A percentile compares a stretch with the other conserved stretches of the same genome.
Evolutionary conservation across 1,284 basidiomycete species (phyloP).

Genomic region (Trametes sp.): DNA sequence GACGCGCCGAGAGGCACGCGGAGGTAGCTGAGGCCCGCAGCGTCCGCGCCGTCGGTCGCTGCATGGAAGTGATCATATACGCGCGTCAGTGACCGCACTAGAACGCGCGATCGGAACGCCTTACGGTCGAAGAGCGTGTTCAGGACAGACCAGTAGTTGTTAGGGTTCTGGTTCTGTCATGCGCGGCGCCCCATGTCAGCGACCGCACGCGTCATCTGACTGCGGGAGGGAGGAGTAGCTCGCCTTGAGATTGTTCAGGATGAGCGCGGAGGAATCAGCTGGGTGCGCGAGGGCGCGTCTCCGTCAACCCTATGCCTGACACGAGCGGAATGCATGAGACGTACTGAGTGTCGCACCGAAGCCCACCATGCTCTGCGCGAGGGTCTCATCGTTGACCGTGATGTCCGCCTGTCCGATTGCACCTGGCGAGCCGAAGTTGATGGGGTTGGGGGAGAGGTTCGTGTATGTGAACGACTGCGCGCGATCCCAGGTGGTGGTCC

Average conservation of each 20-base stretch:
- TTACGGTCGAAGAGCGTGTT: slow-evolving; percentile 55
- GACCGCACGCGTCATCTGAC: slow-evolving; percentile 6
- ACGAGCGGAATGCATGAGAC: slow-evolving; percentile 26
- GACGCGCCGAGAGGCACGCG: slow-evolving; percentile 62
- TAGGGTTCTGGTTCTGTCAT: slow-evolving; percentile 50
- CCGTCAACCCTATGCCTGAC: no score
- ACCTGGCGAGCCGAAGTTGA: slow-evolving; percentile 50
- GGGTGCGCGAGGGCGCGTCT: not conserved
- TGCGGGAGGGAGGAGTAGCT: not conserved
- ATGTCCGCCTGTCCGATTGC: slow-evolving; percentile 53
- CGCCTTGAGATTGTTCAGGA: slow-evolving; percentile 58
- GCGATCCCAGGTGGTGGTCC: slow-evolving; percentile 49
- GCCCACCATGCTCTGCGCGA: slow-evolving; percentile 55
- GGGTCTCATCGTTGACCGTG: slow-evolving; percentile 48
- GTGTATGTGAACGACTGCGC: slow-evolving; percentile 45
- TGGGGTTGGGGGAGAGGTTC: slow-evolving; percentile 40
- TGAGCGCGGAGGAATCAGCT: slow-evolving; percentile 59
- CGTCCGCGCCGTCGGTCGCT: slow-evolving; percentile 55
- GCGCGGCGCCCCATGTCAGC: not conserved
- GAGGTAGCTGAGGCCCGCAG: slow-evolving; percentile 57
- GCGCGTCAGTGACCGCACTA: not conserved
- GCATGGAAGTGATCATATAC: not conserved
- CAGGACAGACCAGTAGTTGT: slow-evolving; percentile 54
- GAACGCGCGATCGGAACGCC: not conserved
- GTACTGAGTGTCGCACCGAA: slow-evolving; percentile 57